These are phyloP conservation scores for Babesia caballi DNA, from an alignment of 169 alveolate genomes.

Conservation along the genomic window DNA sequence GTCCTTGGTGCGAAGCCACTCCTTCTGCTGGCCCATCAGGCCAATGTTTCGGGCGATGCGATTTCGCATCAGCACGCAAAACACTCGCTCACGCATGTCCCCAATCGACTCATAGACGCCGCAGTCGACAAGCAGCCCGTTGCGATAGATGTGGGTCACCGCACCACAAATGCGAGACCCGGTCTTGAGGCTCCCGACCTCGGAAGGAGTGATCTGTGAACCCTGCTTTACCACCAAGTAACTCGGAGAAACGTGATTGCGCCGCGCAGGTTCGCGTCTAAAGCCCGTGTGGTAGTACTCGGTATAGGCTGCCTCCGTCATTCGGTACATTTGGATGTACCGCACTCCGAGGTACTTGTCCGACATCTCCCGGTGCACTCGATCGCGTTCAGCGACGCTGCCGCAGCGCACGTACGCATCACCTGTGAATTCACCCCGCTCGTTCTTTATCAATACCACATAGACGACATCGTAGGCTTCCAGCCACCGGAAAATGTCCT, in stretches of 20 bases:
- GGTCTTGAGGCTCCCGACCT: slow-evolving; percentile 25
- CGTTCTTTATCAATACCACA: slow-evolving; percentile 49
- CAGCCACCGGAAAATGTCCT: slow-evolving; percentile 43
- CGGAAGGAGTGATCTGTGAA: not conserved
- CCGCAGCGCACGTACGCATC: slow-evolving; percentile 65
- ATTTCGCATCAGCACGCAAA: slow-evolving; percentile 53
- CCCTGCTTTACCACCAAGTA: slow-evolving; percentile 25
- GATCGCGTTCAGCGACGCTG: slow-evolving; percentile 33
- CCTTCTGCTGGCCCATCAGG: slow-evolving; percentile 47
- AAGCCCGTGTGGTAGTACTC: slow-evolving; percentile 62
- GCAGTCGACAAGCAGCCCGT: slow-evolving; percentile 59
- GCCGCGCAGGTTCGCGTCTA: slow-evolving; percentile 45
- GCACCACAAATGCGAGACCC: slow-evolving; percentile 52
- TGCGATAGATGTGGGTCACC: slow-evolving; percentile 44
- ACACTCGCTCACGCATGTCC: slow-evolving; percentile 47
- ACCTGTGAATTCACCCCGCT: slow-evolving; percentile 64
- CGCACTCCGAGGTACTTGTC: slow-evolving; percentile 37
- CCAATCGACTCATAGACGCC: slow-evolving; percentile 23
- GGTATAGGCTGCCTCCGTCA: slow-evolving; percentile 55
- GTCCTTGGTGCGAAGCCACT: slow-evolving; percentile 56
- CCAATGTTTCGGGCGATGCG: slow-evolving; percentile 61
- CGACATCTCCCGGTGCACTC: slow-evolving; percentile 50
- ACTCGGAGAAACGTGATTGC: slow-evolving; percentile 36
- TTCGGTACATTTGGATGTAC: slow-evolving; percentile 52
- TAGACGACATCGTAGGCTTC: slow-evolving; percentile 25